phyloP scores from a whole-genome alignment of 2,329 filamentous ascomycete genomes.

The Colletotrichum sublineola region DNA sequence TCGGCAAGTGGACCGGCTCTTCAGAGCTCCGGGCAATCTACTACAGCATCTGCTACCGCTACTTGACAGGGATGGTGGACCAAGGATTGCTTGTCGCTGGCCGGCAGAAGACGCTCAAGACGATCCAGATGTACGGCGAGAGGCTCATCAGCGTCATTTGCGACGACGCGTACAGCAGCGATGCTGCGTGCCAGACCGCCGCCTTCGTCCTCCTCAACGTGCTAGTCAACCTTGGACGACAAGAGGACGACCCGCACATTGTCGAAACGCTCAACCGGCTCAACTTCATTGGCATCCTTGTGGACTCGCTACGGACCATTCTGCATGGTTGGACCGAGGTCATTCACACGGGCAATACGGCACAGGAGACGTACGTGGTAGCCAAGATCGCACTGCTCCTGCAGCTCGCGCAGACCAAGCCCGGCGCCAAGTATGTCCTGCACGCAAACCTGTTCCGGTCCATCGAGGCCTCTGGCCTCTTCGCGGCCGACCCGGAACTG shows the following conservation, averaged over 20 bases:
- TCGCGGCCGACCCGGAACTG: slow-evolving; percentile 91
- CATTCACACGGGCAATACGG: slow-evolving; percentile 58
- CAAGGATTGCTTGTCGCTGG: slow-evolving; percentile 62
- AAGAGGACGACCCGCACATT: slow-evolving; percentile 79
- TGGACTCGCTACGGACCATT: slow-evolving; percentile 87
- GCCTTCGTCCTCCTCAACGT: slow-evolving; percentile 87
- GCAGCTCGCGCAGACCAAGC: slow-evolving; percentile 84
- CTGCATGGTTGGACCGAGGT: slow-evolving; percentile 77
- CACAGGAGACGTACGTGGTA: slow-evolving; percentile 68
- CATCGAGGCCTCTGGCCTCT: slow-evolving; percentile 85
- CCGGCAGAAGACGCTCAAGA: slow-evolving; percentile 76
- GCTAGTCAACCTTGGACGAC: slow-evolving; percentile 79
- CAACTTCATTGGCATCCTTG: slow-evolving; percentile 91
- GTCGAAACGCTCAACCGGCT: slow-evolving; percentile 84
- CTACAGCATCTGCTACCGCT: slow-evolving; percentile 92
- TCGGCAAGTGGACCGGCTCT: slow-evolving; percentile 79
- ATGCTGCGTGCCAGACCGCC: slow-evolving; percentile 84
- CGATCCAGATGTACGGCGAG: slow-evolving; percentile 77
- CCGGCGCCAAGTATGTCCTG: slow-evolving; percentile 88
- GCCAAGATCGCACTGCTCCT: slow-evolving; percentile 86
- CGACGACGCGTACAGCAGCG: slow-evolving; percentile 91
- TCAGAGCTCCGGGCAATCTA: slow-evolving; percentile 83
- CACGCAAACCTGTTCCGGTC: slow-evolving; percentile 89
- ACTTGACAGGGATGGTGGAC: slow-evolving; percentile 78
- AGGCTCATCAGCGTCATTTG: slow-evolving; percentile 88